Evolutionary conservation across 108 stramenopile species (phyloP), one percentile per base, ranked within the genome.

Genomic region (Nannochloropsis gaditana): DNA sequence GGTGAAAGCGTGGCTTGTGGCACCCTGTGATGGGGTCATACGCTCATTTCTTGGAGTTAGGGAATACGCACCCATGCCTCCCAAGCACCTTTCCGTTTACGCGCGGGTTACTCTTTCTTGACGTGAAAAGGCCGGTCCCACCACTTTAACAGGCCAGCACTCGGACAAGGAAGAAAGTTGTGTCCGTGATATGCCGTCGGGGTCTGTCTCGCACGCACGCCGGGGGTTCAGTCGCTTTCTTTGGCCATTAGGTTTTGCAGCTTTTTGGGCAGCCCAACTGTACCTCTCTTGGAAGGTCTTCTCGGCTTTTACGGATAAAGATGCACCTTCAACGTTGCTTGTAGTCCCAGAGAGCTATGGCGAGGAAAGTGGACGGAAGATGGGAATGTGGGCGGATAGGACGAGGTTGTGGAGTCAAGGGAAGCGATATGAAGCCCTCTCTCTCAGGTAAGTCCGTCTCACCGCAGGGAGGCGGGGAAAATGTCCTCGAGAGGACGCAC

Each of bases 391-490:
- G n/a, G 59, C 59, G 8, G 59, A n/a, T 15, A n/a, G 59, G 8
- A 15, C 8, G 59, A 73, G 59, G 59, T n/a, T 4, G 59, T 15
- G 59, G n/a, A n/a, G 59, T 15, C 59, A 73, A n/a, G 59, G 6
- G 19, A 73, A 73, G 59, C 59, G n/a, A 73, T 73, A 73, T n/a
- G 59, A 73, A 73, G n/a, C n/a, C 19, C n/a, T 73, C 19, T 73
- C 59, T 73, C 19, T n/a, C n/a, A 73, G 59, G 59, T 73, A n/a
- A 73, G 59, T 73, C 4, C 0, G 15, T 15, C 15, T 15, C 19
- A 3, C 4, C 19, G 59, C 4, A 73, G 59, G 59, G n/a, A 15
- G 59, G 3, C 19, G 59, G n/a, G 6, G 59, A 0, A n/a, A 2
- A 6, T 15, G 59, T n/a, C 19, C 4, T n/a, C 59, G 59, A 6